Evolutionary conservation across 1,284 basidiomycete species (phyloP), one percentile per base, ranked within the genome.

Genomic region (Vanrija sp.): DNA sequence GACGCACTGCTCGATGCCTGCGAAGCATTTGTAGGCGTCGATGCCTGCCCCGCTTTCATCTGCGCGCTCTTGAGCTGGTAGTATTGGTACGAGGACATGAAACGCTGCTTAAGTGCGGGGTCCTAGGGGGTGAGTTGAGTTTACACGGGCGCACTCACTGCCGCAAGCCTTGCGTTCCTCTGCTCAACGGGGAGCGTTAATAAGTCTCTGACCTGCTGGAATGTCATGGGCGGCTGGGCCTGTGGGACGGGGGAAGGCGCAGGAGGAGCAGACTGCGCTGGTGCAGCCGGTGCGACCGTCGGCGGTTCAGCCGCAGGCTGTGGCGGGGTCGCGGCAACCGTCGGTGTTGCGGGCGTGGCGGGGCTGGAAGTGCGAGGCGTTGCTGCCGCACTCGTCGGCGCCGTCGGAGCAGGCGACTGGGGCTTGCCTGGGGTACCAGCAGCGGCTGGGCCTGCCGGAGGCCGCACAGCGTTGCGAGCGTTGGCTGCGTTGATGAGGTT

Each of bases 131-230:
- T 49, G 25, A 47, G 53, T 6, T 39, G 47, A 43, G 45, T 49
- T 43, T 42, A 27, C 6, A 22, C 27, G 2, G 36, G 42, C 16
- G 45, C 22, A 47, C 50, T 20, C 22, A 52, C 50, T 5, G 52
- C 22, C 23, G 49, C 52, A 20, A 54, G 42, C 31, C 27, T 48
- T 23, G 47, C 47, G 19, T 45, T 48, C 12, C 52, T 42, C 27
- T 38, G n/a, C 6, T 49, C 52, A 22, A 24, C 27, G n/a, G 48
- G 45, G 24, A 57, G 14, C 6, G 19, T 24, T 19, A 56, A 43
- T 14, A 56, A 23, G 12, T 56, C 57, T 38, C 42, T 47, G 23
- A 59, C 51, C 22, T 56, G 49, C 20, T 41, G 23, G 12, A 50
- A 36, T 16, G 27, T 48, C 45, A 59, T 57, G 7, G 46, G n/a